Evolutionary conservation across 768 basidiomycete species (phyloP), one percentile per base, ranked within the genome.

Genomic region (Russula brevipes): DNA sequence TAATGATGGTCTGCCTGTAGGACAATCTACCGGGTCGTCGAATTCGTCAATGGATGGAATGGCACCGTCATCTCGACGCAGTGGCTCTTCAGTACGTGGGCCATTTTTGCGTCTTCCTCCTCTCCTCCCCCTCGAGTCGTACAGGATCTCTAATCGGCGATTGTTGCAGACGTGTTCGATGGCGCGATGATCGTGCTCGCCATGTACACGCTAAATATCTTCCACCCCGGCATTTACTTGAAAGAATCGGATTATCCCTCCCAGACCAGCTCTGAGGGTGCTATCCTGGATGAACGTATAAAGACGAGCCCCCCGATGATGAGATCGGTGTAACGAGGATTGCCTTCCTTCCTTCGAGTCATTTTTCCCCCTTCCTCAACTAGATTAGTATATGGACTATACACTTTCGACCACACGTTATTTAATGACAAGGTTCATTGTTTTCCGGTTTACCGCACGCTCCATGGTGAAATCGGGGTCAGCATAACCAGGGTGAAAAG

Each of bases 141-240:
- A 44, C 35, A 7, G 30, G 33, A 41, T n/a, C n/a, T 1, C 24
- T 61, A 39, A 44, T 9, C 12, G 19, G 12, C n/a, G 17, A 33
- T 9, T n/a, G 6, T 49, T 24, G 35, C 17, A 67, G 64, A 50
- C 31, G 44, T 66, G 16, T 66, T 67, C 12, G 66, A 66, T 17
- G 64, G 57, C 41, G 24, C 41, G 35, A 66, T 66, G 66, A 61
- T 67, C 47, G 8, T 17, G 12, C 56, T 55, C 19, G 64, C 60
- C 9, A 67, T 66, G 60, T n/a, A 17, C 9, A 67, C 57, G 7
- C 45, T 67, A 31, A 61, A 67, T 46, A 0, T 55, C 44, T 52
- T 66, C 39, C 66, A 61, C 36, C 64, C 66, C 42, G 57, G 60
- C 12, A 7, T 56, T 33, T 49, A 61, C 35, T 36, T 61, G 36